These are phyloP conservation scores for Diaporthe australafricana DNA, from an alignment of 2,329 filamentous ascomycete species.

Conservation along the genomic window DNA sequence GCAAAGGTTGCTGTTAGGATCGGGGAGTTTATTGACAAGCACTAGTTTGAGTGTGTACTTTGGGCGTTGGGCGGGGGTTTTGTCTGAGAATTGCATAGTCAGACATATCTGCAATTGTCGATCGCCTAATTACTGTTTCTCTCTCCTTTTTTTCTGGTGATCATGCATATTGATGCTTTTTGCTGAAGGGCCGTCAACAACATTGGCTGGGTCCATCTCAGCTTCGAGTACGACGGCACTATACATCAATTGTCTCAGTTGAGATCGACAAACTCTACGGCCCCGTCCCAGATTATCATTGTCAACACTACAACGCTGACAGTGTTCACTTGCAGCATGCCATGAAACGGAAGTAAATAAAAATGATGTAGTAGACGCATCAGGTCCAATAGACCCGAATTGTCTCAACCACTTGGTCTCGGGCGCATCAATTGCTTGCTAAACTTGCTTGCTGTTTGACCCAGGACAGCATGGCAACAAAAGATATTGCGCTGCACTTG, in stretches of 20 bases:
- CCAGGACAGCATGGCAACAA: no score
- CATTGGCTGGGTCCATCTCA: not conserved
- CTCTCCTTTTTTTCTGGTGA: no score
- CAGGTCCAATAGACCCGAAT: no score
- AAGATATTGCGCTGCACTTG: no score
- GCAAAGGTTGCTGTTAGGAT: conserved; percentile 7
- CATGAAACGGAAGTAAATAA: no score
- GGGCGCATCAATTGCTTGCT: not conserved
- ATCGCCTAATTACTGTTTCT: no score
- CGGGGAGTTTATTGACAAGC: conserved; percentile 22
- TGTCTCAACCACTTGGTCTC: not conserved
- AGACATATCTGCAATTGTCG: no score
- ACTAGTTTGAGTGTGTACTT: not conserved
- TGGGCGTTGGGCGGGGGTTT: no score
- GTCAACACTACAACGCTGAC: no score
- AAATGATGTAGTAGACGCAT: no score
- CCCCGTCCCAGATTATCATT: not conserved
- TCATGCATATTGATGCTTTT: not conserved
- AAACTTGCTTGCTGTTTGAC: no score
- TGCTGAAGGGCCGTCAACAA: not conserved
- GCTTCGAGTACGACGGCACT: not conserved
- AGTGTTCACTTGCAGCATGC: not conserved
- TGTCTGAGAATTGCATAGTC: not conserved
- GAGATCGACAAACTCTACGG: no score
- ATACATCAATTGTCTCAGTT: not conserved